Evolutionary conservation across 768 basidiomycete species (phyloP).

Genomic region (Pulveroboletus sp.): DNA sequence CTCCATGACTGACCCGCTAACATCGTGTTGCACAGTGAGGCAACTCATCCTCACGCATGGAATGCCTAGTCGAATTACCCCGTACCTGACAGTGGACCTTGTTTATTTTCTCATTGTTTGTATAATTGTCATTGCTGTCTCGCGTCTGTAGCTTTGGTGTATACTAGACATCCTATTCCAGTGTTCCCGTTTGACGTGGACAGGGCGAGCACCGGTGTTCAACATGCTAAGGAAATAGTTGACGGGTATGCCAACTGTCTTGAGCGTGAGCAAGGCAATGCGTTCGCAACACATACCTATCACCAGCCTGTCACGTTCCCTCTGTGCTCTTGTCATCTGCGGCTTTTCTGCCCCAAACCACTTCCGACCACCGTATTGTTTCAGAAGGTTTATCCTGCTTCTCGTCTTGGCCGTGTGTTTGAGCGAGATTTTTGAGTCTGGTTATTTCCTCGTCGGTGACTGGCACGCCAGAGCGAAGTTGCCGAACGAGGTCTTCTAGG

Average conservation of each 20-base stretch:
- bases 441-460: slow-evolving; percentile 51
- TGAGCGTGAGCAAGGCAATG: not conserved
- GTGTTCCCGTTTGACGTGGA: not conserved
- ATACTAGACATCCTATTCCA: not conserved
- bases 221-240: too few relatives aligned
- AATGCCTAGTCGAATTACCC: not conserved
- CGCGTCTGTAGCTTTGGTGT: slow-evolving; percentile 7
- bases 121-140: not conserved
- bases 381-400: slow-evolving; percentile 8
- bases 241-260: too few relatives aligned
- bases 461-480: slow-evolving; percentile 45
- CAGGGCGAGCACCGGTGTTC: too few relatives aligned
- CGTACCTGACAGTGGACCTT: not conserved
- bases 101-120: slow-evolving; percentile 10
- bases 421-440: slow-evolving; percentile 53
- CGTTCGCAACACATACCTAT: slow-evolving; percentile 31
- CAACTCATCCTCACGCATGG: not conserved
- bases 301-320: slow-evolving; percentile 37
- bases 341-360: slow-evolving; percentile 42
- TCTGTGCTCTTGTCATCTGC: slow-evolving; percentile 24
- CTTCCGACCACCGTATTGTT: slow-evolving; percentile 48
- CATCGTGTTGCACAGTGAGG: not conserved
- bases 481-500: slow-evolving; percentile 54
- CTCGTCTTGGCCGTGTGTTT: slow-evolving; percentile 27
- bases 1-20: not conserved